Evolutionary conservation across 2,329 filamentous ascomycete species (phyloP), one percentile per base, ranked within the genome.

Genomic region (Clathrospora elynae): DNA sequence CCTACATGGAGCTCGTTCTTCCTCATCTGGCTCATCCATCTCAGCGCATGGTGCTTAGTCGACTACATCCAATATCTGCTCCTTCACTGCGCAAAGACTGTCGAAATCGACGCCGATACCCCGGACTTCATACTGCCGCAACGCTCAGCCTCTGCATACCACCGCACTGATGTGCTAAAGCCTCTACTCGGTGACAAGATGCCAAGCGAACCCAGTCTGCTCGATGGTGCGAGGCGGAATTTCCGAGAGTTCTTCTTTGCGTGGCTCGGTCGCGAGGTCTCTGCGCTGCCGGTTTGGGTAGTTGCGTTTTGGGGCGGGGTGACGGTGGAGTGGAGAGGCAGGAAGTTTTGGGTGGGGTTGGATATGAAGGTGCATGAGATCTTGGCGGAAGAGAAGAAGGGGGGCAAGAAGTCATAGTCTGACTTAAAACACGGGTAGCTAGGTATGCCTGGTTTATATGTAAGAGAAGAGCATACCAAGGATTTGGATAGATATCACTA

Each of bases 261-360:
- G 0, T 99, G 95, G 93, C 57, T 95, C 0, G 90, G 87, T 0
- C 78, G 93, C 20, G 93, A 99, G 71, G 53, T 82, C 0, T 75
- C 96, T 6, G 91, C 93, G 0, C 75, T 96, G 31, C 91, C 91
- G 0, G 86, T 99, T 46, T 99, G 93, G 93, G 74, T 83, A 0
- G 90, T 86, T 82, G 93, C 93, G 1, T 88, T 96, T 13, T 82
- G 89, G 57, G 86, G 92, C n/a, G 93, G 93, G 0, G 83, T 87
- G 2, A 92, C 85, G 0, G 89, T 99, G 0, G 82, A 82, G 37
- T 99, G 93, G 95, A 78, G 93, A 41, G 92, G 91, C 0, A 85
- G 85, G 61, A 80, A 76, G 18, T 97, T 97, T 66, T 82, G 81
- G 59, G 91, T 97, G 1, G 83, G 86, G 1, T 78, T 89, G 56